Evolutionary conservation across 2,329 filamentous ascomycete genomes (phyloP), one percentile per base, ranked within the genome.

Genomic region (Aspergillus costaricaensis): DNA sequence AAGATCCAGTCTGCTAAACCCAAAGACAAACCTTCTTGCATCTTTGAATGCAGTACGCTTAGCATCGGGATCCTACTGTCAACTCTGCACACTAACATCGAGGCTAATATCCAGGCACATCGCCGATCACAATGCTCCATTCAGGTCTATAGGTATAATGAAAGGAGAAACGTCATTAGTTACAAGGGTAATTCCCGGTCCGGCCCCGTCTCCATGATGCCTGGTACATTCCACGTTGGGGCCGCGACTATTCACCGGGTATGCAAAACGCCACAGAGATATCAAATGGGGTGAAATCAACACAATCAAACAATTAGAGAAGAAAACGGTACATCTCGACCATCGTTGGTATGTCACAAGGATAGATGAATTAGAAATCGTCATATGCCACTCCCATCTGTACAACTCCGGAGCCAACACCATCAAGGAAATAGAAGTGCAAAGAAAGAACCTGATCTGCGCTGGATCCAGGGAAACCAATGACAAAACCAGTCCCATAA

Each of bases 361-460:
- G 62, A 63, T 44, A 57, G 50, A 58, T 25, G 19, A 38, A 65
- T 65, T 65, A 64, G 65, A 58, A 61, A 57, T 56, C 56, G 58
- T 60, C 62, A 57, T 61, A 57, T 65, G 62, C 62, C 65, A 64
- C 63, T 58, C 58, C 63, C 56, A 49, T 67, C 63, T 68, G 65
- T 67, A 65, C 54, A 68, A 68, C 65, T 67, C 65, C 67, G 52
- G 59, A 58, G 58, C 59, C 61, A 62, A 58, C 54, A 56, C 49
- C 50, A 50, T 58, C 43, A 54, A 50, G 25, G 55, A 58, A 55
- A 44, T 55, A 55, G 48, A 52, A 47, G 36, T 54, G 39, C 15
- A 25, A 39, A 47, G 53, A 21, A 56, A 58, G 36, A 54, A 23
- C 47, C 54, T 30, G 47, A 51, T 49, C 41, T 62, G 39, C 57